Evolutionary conservation across 306 rosid species (phyloP).

Genomic region (Dalbergia oliveri): DNA sequence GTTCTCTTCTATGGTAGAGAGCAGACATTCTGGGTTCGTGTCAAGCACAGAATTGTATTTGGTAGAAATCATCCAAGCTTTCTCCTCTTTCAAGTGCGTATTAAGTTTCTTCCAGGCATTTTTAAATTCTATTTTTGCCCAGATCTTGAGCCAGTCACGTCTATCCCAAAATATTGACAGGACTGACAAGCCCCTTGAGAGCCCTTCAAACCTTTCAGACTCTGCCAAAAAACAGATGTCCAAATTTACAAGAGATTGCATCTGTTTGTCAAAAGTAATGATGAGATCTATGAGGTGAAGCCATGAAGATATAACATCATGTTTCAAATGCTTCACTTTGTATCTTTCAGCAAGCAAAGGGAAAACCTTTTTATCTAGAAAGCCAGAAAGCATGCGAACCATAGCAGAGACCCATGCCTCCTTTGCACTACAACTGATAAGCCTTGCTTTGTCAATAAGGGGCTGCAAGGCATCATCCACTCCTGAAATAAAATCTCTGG

Average conservation of each 20-base stretch:
- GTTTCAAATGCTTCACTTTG: slow-evolving; percentile 54
- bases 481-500: slow-evolving; percentile 65
- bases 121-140: slow-evolving; percentile 83
- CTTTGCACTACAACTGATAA: slow-evolving; percentile 74
- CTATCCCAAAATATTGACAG: slow-evolving; percentile 66
- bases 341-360: slow-evolving; percentile 65
- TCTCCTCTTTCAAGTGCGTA: slow-evolving; percentile 64
- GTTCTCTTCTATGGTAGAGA: slow-evolving; percentile 61
- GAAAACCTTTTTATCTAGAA: slow-evolving; percentile 64
- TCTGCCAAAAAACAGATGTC: slow-evolving; percentile 57
- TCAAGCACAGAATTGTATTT: slow-evolving; percentile 46
- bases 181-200: slow-evolving; percentile 59
- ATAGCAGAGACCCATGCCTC: slow-evolving; percentile 84
- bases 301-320: slow-evolving; percentile 66
- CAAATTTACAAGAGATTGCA: slow-evolving; percentile 65
- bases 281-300: slow-evolving; percentile 73
- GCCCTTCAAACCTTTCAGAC: slow-evolving; percentile 60
- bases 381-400: slow-evolving; percentile 71
- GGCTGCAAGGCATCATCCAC: slow-evolving; percentile 86
- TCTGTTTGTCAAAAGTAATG: slow-evolving; percentile 66
- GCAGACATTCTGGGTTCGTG: slow-evolving; percentile 45
- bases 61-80: slow-evolving; percentile 57
- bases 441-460: slow-evolving; percentile 74
- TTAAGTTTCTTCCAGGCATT: slow-evolving; percentile 73
- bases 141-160: slow-evolving; percentile 77